phyloP scores from a whole-genome alignment of 257 asterid genomes.

The Plantago elongata region DNA sequence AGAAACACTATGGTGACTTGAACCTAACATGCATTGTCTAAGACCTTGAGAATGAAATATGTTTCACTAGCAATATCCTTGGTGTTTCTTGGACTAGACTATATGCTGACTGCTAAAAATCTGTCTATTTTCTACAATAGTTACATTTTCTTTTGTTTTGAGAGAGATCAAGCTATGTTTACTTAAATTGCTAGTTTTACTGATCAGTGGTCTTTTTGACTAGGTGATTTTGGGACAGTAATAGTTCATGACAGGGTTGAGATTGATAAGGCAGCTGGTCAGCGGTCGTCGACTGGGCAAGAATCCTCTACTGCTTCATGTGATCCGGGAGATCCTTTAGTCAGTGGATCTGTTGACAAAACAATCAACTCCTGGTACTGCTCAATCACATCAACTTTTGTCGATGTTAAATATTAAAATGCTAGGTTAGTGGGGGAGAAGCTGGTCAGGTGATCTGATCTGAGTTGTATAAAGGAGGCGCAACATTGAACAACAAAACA shows the following conservation, averaged over 20 bases:
- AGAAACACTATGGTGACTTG: too few species aligned
- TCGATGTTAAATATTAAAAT: not conserved
- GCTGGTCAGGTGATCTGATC: too few species aligned
- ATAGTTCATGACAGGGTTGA: slow-evolving; percentile 59
- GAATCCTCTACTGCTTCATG: slow-evolving; percentile 39
- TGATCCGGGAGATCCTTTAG: slow-evolving; percentile 38
- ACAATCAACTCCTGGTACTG: slow-evolving; percentile 48
- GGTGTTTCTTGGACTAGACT: too few species aligned
- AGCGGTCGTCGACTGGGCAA: slow-evolving; percentile 28
- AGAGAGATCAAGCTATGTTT: not conserved
- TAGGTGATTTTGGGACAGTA: slow-evolving; percentile 92
- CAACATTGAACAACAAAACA: too few species aligned
- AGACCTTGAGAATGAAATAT: too few species aligned
- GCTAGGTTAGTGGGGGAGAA: not conserved
- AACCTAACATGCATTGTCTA: too few species aligned
- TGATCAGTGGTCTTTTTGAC: slow-evolving; percentile 19
- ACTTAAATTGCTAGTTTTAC: slow-evolving; percentile 14
- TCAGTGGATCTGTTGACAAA: slow-evolving; percentile 39
- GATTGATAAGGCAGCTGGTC: slow-evolving; percentile 33
- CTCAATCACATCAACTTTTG: slow-evolving; percentile 13
- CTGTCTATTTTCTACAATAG: too few species aligned
- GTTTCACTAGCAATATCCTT: too few species aligned
- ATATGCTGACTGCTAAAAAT: too few species aligned
- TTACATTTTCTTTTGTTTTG: too few species aligned
- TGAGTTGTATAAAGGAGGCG: too few species aligned